Base-by-base conservation (phyloP, 495 filamentous ascomycete species). In the Sordaria brevicollis region DNA sequence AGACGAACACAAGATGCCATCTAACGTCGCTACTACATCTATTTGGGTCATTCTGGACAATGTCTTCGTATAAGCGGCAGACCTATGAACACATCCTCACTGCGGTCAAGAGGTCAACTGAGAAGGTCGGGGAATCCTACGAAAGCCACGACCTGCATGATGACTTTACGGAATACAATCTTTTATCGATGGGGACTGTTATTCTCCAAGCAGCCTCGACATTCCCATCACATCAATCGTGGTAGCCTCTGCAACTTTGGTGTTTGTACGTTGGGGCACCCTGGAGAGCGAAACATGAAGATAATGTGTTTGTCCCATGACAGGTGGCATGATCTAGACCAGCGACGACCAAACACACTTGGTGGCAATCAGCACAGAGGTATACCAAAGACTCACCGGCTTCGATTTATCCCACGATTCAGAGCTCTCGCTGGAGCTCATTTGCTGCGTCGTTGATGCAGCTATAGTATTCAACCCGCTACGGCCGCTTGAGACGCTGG, bases 281-380 rank as follows among this genome's bases (percentile, higher is more conserved):
- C 21, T 19, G 7, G 41, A 49, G 25, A 57, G 15, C 49, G 25
- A 25, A 57, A 57, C 21, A 1, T 29, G 31, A 29, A 31, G 49
- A 57, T 8, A 10, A 29, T 31, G 5, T 62, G 49, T 62, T 29
- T 62, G 49, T 33, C 21, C 37, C 68, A 11, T 71, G 74, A 75
- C 74, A 78, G 76, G 72, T 78, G 72, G 76, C 75, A 74, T 69
- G 67, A 70, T 67, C 62, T 66, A 66, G 67, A 54, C 49, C 75
- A 69, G 66, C 67, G 65, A 65, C 43, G 37, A 67, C 35, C 62
- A 71, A 62, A 17, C 25, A 62, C 25, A 62, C 11, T 17, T 13
- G 49, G 25, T 62, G 49, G 49, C 11, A 62, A 62, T 31, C 49
- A 62, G 49, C 25, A 31, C 49, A 62, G 25, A 62, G 15, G 33